These are phyloP conservation scores for Carpinus viminea DNA, from an alignment of 306 rosid species.

Conservation along the genomic window DNA sequence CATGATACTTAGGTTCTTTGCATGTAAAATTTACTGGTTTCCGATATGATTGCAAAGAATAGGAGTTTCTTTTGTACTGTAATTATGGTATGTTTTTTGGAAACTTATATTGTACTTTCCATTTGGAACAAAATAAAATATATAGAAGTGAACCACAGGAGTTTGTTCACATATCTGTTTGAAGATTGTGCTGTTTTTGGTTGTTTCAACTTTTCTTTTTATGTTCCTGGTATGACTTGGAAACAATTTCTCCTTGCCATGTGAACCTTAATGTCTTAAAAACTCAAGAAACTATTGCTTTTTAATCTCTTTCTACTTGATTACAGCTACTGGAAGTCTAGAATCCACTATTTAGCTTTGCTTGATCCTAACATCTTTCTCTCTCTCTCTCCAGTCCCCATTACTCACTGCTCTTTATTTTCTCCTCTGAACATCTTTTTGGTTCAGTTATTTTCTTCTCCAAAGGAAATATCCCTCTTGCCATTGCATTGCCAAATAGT, in stretches of 20 bases:
- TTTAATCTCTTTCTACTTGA: neutral
- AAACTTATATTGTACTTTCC: neutral
- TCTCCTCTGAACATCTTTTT: neutral
- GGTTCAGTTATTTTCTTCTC: neutral
- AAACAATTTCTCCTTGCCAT: neutral
- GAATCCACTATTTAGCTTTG: neutral
- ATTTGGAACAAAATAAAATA: neutral
- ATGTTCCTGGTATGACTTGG: neutral
- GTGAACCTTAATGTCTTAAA: no score
- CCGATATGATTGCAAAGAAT: slow-evolving; percentile 1
- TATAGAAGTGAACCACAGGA: neutral
- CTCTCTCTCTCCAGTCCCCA: neutral
- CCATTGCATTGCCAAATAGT: no score
- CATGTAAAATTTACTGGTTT: neutral
- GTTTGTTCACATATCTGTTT: neutral
- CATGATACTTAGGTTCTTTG: neutral
- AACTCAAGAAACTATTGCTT: neutral
- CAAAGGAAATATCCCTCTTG: neutral
- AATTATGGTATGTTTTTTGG: neutral
- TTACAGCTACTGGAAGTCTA: neutral
- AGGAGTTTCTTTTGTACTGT: neutral
- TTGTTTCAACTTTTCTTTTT: neutral
- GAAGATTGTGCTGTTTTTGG: neutral
- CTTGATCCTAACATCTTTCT: neutral
- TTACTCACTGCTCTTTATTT: no score